A percentile compares a stretch with the other conserved stretches of the same genome.
Conservation (phyloP, 345 rosid species). For the Camelina neglecta region DNA sequence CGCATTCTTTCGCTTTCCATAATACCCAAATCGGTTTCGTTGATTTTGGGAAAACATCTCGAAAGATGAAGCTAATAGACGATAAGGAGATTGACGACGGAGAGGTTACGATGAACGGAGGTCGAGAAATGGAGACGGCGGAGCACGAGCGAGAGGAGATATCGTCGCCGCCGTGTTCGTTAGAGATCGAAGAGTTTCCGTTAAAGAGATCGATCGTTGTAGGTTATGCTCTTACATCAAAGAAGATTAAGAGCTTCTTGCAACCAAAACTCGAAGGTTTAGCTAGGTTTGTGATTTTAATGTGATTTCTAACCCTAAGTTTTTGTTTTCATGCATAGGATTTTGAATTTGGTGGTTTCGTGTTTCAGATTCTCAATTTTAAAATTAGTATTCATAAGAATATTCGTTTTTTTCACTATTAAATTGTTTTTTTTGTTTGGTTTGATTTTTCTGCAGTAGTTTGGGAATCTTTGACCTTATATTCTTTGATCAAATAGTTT, state of each 20-base stretch:
- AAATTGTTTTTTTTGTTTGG: neutral
- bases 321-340: neutral
- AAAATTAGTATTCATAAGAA: constrained; percentile 1
- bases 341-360: neutral
- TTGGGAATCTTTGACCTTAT: constrained; percentile 6
- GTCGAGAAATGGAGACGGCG: neutral
- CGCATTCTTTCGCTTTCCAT: constrained; percentile 6
- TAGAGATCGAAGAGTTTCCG: neutral
- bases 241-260: constrained; percentile 22
- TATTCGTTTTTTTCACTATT: constrained; percentile 12
- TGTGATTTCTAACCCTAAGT: neutral
- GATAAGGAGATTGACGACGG: neutral
- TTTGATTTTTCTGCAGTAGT: neutral
- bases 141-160: neutral
- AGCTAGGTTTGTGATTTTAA: constrained; percentile 26
- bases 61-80: constrained; percentile 3
- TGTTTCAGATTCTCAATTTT: constrained; percentile 5
- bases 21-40: neutral
- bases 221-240: constrained; percentile 20
- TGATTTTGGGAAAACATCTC: neutral
- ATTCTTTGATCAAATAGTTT: too few species aligned
- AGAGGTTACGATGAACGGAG: constrained; percentile 1
- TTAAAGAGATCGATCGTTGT: neutral
- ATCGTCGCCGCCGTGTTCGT: constrained; percentile 1
- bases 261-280: constrained; percentile 20